Conservation (phyloP, 2,329 filamentous ascomycete genomes). For the Epichloe baconii region DNA sequence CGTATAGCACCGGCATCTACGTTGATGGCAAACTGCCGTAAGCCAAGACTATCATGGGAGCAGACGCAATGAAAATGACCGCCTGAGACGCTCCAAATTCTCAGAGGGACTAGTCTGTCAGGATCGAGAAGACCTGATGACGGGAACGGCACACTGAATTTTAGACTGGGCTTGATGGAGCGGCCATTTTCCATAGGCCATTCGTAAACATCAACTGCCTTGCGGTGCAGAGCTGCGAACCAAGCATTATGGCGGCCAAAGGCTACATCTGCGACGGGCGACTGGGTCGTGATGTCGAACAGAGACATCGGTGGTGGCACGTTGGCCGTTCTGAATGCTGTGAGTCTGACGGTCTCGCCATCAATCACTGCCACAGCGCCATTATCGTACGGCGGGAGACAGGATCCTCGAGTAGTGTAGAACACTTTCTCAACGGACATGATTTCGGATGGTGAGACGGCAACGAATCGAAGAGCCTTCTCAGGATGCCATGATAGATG, state of each 20-base stretch:
- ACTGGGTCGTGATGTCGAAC: constrained; percentile 52
- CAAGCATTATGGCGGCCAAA: constrained; percentile 51
- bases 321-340: constrained; percentile 71
- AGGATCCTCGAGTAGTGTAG: constrained; percentile 53
- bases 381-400: constrained; percentile 57
- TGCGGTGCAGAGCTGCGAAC: constrained; percentile 60
- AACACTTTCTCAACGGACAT: constrained; percentile 56
- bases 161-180: constrained; percentile 29
- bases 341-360: constrained; percentile 66
- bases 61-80: constrained; percentile 19
- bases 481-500: constrained; percentile 72
- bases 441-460: constrained; percentile 37
- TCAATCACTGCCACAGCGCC: constrained; percentile 77
- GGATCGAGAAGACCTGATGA: constrained; percentile 9
- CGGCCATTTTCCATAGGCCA: constrained; percentile 51
- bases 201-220: constrained; percentile 53
- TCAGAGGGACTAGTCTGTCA: constrained; percentile 16
- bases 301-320: constrained; percentile 88
- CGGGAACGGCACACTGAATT: constrained; percentile 26
- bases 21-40: constrained; percentile 13
- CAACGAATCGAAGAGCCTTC: constrained; percentile 56
- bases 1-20: constrained; percentile 7
- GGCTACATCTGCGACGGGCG: constrained; percentile 59
- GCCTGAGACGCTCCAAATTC: constrained; percentile 18
- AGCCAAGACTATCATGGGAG: constrained; percentile 15